phyloP scores from a whole-genome alignment of 768 basidiomycete species.

The Boletus reticulatus region DNA sequence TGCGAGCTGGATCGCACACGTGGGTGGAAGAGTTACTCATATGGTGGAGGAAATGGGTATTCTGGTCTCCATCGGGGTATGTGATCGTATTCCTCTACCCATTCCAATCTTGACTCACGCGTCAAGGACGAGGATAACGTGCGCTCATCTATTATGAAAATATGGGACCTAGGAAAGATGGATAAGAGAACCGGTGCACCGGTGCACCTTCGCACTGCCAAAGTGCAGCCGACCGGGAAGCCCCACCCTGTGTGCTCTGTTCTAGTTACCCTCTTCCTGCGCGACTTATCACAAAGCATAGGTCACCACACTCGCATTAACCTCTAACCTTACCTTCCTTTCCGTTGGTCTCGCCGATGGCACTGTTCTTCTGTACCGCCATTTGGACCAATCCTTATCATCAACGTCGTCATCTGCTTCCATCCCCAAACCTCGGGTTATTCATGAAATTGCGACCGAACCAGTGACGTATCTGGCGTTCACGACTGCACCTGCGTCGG shows the following conservation, averaged over 20 bases:
- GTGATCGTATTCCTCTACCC: slow-evolving; percentile 27
- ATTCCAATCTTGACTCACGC: slow-evolving; percentile 11
- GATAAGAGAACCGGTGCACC: slow-evolving; percentile 67
- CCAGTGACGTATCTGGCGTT: slow-evolving; percentile 94
- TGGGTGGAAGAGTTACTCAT: slow-evolving; percentile 78
- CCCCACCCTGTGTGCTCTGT: slow-evolving; percentile 66
- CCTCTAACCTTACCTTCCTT: slow-evolving; percentile 75
- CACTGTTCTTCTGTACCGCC: slow-evolving; percentile 86
- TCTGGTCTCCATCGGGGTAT: slow-evolving; percentile 85
- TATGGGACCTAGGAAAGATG: slow-evolving; percentile 80
- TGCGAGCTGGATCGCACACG: slow-evolving; percentile 78
- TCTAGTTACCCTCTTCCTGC: neutral
- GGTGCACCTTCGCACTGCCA: slow-evolving; percentile 66
- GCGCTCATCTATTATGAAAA: slow-evolving; percentile 70
- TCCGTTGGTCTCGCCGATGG: slow-evolving; percentile 95
- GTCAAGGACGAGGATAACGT: slow-evolving; percentile 71
- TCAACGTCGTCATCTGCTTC: slow-evolving; percentile 62
- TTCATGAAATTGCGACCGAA: slow-evolving; percentile 83
- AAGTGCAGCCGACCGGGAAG: slow-evolving; percentile 70
- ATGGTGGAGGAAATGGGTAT: slow-evolving; percentile 80
- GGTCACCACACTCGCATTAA: slow-evolving; percentile 80
- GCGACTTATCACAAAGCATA: slow-evolving; percentile 23
- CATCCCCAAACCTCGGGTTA: slow-evolving; percentile 80
- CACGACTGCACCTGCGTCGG: slow-evolving; percentile 37
- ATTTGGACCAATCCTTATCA: slow-evolving; percentile 86